These are phyloP conservation scores for Boletus rufocinnamomeus DNA, from an alignment of 768 basidiomycete species.

Conservation along the genomic window DNA sequence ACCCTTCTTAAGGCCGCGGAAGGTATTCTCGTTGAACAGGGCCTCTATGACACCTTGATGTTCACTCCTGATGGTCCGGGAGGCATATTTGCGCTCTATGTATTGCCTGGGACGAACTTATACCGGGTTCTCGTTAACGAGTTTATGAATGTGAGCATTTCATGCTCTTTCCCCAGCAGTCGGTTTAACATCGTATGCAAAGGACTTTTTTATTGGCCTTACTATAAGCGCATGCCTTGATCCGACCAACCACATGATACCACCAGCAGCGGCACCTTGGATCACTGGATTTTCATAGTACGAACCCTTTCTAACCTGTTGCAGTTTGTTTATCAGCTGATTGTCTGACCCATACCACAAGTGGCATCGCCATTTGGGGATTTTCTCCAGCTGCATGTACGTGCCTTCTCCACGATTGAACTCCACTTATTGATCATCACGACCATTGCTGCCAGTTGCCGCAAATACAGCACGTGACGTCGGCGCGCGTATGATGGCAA, in stretches of 20 bases:
- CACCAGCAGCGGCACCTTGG: slow-evolving; percentile 54
- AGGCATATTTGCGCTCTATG: slow-evolving; percentile 42
- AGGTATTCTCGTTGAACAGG: slow-evolving; percentile 28
- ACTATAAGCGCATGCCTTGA: slow-evolving; percentile 34
- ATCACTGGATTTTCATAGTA: slow-evolving; percentile 63
- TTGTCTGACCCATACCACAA: slow-evolving; percentile 25
- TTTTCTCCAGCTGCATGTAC: slow-evolving; percentile 52
- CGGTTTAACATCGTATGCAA: not conserved
- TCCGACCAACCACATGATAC: slow-evolving; percentile 58
- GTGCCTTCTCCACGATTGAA: not conserved
- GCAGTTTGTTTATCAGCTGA: not conserved
- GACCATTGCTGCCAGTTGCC: slow-evolving; percentile 41
- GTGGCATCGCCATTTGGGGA: slow-evolving; percentile 61
- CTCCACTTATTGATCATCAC: not conserved
- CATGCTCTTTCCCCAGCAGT: not conserved
- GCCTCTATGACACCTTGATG: slow-evolving; percentile 34
- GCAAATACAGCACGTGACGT: slow-evolving; percentile 70
- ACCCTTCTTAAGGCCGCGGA: slow-evolving; percentile 27
- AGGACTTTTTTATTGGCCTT: slow-evolving; percentile 24
- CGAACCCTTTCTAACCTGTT: slow-evolving; percentile 24
- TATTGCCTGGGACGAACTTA: slow-evolving; percentile 33
- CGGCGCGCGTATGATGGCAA: slow-evolving; percentile 57
- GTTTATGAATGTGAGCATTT: slow-evolving; percentile 36
- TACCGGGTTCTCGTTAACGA: slow-evolving; percentile 41
- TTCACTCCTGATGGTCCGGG: slow-evolving; percentile 39